Conservation (phyloP, 2,329 filamentous ascomycete species). For the Epichloe coenophiala region DNA sequence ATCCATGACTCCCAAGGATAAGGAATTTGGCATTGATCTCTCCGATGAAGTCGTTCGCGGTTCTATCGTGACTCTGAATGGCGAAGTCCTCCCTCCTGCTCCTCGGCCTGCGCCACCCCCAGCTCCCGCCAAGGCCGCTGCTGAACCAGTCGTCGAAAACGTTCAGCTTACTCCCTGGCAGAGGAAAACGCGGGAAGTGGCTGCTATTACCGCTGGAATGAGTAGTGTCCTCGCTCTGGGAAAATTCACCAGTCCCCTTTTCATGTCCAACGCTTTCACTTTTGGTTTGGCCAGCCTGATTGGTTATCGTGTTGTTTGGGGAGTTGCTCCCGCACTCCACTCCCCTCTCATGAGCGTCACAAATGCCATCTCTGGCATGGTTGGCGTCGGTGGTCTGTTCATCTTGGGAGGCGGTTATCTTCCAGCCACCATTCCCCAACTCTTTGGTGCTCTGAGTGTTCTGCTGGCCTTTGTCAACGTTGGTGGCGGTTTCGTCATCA, state of each 20-base stretch:
- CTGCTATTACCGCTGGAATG: slow-evolving; percentile 65
- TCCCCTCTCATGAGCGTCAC: slow-evolving; percentile 88
- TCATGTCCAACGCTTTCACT: slow-evolving; percentile 81
- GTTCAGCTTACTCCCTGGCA: slow-evolving; percentile 71
- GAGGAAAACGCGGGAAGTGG: slow-evolving; percentile 62
- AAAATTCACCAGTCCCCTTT: slow-evolving; percentile 67
- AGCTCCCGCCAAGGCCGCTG: slow-evolving; percentile 29
- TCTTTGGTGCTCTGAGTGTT: slow-evolving; percentile 66
- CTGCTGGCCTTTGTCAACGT: slow-evolving; percentile 80
- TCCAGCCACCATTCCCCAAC: slow-evolving; percentile 66
- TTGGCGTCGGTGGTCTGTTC: slow-evolving; percentile 78
- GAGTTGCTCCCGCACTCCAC: slow-evolving; percentile 69
- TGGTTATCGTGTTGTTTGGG: slow-evolving; percentile 82
- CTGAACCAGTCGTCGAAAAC: slow-evolving; percentile 36
- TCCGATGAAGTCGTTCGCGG: slow-evolving; percentile 77
- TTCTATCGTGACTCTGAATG: slow-evolving; percentile 68
- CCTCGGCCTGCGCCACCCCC: slow-evolving; percentile 53
- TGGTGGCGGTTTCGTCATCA: slow-evolving; percentile 79
- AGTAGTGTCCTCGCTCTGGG: slow-evolving; percentile 60
- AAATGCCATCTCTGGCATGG: slow-evolving; percentile 86
- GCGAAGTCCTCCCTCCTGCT: slow-evolving; percentile 61
- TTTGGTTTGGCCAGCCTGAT: slow-evolving; percentile 75
- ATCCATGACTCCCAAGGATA: slow-evolving; percentile 66
- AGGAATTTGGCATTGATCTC: slow-evolving; percentile 67
- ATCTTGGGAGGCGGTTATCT: slow-evolving; percentile 73